These are phyloP conservation scores for Leccinum solheimii DNA, from an alignment of 1,284 basidiomycete genomes.

Conservation along the genomic window DNA sequence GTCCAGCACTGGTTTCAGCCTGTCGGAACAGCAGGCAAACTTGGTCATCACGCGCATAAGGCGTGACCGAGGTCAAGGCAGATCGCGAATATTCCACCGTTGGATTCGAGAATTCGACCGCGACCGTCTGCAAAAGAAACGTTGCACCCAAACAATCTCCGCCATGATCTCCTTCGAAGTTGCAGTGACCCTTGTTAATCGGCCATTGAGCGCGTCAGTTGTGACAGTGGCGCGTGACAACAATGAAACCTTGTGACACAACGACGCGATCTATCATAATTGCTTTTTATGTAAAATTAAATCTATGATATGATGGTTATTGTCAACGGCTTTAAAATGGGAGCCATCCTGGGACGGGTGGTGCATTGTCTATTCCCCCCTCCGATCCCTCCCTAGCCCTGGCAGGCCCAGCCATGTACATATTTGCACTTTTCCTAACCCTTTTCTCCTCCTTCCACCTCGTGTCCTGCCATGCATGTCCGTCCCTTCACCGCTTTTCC, in stretches of 20 bases:
- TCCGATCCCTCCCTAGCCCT: background rate
- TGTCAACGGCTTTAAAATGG: background rate
- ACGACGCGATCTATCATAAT: background rate
- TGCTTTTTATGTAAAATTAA: no score
- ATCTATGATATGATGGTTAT: background rate
- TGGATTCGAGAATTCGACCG: conserved; percentile 10
- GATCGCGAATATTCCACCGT: conserved; percentile 4
- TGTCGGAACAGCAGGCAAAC: background rate
- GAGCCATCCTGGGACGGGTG: background rate
- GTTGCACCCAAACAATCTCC: conserved; percentile 21
- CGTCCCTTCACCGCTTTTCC: background rate
- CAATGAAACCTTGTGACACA: conserved; percentile 13
- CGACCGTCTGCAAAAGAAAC: background rate
- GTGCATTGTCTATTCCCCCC: background rate
- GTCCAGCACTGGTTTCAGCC: conserved; percentile 19
- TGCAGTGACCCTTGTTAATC: background rate
- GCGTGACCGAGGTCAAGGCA: conserved; percentile 8
- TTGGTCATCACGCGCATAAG: conserved; percentile 12
- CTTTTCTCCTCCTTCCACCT: conserved; percentile 5
- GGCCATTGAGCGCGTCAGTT: background rate
- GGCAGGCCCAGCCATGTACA: conserved; percentile 29
- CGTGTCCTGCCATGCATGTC: conserved; percentile 20
- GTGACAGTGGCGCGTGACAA: background rate
- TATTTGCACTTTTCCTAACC: background rate
- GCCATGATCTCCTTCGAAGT: conserved; percentile 2